phyloP scores from a whole-genome alignment of 2,329 filamentous ascomycete species.

The Microdochium paspali region DNA sequence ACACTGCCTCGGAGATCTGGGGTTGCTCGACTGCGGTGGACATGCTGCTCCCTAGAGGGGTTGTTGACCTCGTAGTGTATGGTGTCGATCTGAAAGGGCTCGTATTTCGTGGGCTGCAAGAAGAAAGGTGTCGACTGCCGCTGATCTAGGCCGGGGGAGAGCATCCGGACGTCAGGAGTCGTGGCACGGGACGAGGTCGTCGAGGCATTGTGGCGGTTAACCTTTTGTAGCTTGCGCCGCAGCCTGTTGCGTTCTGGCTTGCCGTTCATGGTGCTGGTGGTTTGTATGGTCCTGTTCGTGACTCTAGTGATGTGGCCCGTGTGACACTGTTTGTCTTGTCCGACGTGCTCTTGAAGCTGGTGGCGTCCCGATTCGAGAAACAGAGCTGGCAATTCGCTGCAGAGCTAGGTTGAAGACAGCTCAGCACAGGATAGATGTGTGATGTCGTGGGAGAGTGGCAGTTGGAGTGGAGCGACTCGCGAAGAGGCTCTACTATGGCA shows the following conservation, averaged over 20 bases:
- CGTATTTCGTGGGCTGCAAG: constrained; percentile 6
- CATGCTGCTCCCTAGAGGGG: constrained; percentile 5
- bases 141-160: background rate
- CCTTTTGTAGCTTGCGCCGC: constrained; percentile 19
- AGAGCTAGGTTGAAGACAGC: no score
- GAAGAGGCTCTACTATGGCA: no score
- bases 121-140: background rate
- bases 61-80: constrained; percentile 5
- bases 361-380: no score
- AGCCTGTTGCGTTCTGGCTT: constrained; percentile 19
- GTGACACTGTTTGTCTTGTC: no score
- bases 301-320: no score
- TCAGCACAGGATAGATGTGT: no score
- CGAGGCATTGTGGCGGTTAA: constrained; percentile 5
- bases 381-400: no score
- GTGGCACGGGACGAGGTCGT: background rate
- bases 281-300: background rate
- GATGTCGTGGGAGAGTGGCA: no score
- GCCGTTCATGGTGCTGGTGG: background rate
- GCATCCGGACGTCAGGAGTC: background rate
- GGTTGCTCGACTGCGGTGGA: constrained; percentile 7
- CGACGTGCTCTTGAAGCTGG: no score
- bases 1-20: constrained; percentile 7
- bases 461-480: no score
- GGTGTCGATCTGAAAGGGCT: constrained; percentile 3